These are phyloP conservation scores for Brettanomyces naardenensis DNA, from an alignment of 805 yeast genomes.

Conservation along the genomic window DNA sequence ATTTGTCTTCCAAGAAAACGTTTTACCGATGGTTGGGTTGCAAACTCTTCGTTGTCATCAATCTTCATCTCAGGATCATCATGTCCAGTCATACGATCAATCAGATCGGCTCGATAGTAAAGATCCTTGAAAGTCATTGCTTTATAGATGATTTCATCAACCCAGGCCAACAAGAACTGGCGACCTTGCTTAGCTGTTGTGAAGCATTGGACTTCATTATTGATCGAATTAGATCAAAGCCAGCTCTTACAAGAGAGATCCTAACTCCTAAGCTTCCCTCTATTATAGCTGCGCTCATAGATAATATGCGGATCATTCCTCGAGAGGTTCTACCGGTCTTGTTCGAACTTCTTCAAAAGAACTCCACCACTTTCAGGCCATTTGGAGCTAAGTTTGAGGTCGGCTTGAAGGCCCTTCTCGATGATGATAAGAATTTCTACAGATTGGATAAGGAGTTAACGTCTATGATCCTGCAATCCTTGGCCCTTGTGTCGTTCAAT, in stretches of 20 bases:
- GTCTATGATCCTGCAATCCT: slow-evolving; percentile 35
- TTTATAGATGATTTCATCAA: slow-evolving; percentile 24
- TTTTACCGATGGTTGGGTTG: slow-evolving; percentile 53
- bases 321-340: slow-evolving; percentile 32
- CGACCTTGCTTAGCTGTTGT: slow-evolving; percentile 27
- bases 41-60: slow-evolving; percentile 39
- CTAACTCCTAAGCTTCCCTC: slow-evolving; percentile 71
- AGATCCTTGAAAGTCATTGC: slow-evolving; percentile 32
- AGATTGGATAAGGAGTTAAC: slow-evolving; percentile 34
- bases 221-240: slow-evolving; percentile 61
- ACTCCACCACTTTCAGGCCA: slow-evolving; percentile 79
- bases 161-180: slow-evolving; percentile 16
- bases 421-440: slow-evolving; percentile 25
- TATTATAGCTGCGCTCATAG: slow-evolving; percentile 48
- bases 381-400: slow-evolving; percentile 55
- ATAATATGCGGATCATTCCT: slow-evolving; percentile 31
- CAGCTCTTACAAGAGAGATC: slow-evolving; percentile 75
- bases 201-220: slow-evolving; percentile 35
- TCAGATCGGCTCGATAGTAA: slow-evolving; percentile 33
- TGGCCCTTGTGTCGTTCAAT: slow-evolving; percentile 49
- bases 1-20: slow-evolving; percentile 36
- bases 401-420: slow-evolving; percentile 31
- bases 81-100: slow-evolving; percentile 34
- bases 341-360: slow-evolving; percentile 38
- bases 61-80: slow-evolving; percentile 26